Percentiles rank a stretch among this genome's conserved stretches.
Evolutionary conservation across 495 filamentous ascomycete genomes (phyloP).

Genomic region (Cairneyella variabilis): DNA sequence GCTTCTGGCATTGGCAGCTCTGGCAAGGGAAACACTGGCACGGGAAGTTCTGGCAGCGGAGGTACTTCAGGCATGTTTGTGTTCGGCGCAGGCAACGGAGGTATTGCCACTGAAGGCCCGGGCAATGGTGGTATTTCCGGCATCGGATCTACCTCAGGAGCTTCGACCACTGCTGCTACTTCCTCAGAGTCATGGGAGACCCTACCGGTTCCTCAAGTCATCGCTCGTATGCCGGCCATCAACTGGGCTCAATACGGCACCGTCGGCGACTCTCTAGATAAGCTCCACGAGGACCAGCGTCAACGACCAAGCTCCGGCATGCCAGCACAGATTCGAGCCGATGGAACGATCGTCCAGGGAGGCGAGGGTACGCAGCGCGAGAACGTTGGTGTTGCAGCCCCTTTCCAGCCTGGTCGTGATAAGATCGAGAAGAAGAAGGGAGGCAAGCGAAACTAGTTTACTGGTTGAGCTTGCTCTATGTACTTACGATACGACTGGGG

Average conservation of each 20-base stretch:
- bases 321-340: constrained; percentile 36
- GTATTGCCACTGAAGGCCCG: too few relatives aligned
- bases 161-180: too few relatives aligned
- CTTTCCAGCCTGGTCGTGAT: constrained; percentile 70
- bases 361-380: constrained; percentile 28
- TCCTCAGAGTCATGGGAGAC: too few relatives aligned
- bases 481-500: constrained; percentile 27
- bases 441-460: constrained; percentile 19
- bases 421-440: constrained; percentile 50
- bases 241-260: constrained; percentile 91
- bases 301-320: constrained; percentile 56
- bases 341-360: constrained; percentile 31
- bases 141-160: too few relatives aligned
- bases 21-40: too few relatives aligned
- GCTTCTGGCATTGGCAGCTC: too few relatives aligned
- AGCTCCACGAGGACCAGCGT: constrained; percentile 75
- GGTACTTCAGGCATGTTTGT: too few relatives aligned
- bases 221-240: constrained; percentile 78
- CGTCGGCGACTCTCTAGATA: constrained; percentile 74
- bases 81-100: too few relatives aligned
- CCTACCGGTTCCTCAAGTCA: constrained; percentile 74
- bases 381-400: constrained; percentile 62
- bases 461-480: not conserved
- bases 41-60: too few relatives aligned
- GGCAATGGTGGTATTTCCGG: too few relatives aligned